Percentiles rank a stretch among this genome's conserved stretches.
These are phyloP conservation scores for Whalleya microplaca DNA, from an alignment of 2,329 filamentous ascomycete species.

Conservation along the genomic window DNA sequence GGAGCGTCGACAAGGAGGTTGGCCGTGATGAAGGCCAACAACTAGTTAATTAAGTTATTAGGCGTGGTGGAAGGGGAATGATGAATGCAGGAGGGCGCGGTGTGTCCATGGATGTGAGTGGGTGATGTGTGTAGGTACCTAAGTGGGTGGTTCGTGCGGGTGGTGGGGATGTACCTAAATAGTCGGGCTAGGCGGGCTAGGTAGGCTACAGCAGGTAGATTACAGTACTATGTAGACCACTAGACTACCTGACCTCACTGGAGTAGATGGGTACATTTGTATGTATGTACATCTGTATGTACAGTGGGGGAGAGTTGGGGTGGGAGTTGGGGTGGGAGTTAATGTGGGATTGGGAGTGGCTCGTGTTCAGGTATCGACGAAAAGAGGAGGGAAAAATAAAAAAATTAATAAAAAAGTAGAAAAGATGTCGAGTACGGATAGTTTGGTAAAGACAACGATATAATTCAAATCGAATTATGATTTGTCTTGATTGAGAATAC, in stretches of 20 bases:
- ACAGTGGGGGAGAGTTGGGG: no score
- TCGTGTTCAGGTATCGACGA: background rate
- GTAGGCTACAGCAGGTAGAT: no score
- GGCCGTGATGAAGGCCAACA: constrained; percentile 4
- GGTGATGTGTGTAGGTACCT: background rate
- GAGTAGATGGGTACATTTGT: no score
- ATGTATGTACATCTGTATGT: no score
- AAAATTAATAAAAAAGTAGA: no score
- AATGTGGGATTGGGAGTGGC: no score
- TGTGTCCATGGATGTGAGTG: constrained; percentile 10
- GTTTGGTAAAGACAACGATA: background rate
- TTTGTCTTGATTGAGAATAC: background rate
- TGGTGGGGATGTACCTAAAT: background rate
- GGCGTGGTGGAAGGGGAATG: constrained; percentile 25
- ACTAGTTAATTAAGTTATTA: constrained; percentile 18
- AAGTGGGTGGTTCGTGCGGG: background rate
- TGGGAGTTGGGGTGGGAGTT: no score
- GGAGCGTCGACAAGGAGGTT: constrained; percentile 12
- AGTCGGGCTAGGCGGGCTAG: no score
- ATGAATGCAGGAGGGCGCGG: constrained; percentile 23
- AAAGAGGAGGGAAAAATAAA: no score
- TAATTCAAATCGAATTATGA: background rate
- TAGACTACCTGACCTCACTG: no score
- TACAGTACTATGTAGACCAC: no score
- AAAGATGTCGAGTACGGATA: no score